Base-by-base conservation (phyloP, 768 basidiomycete species). In the Kwoniella shandongensis region DNA sequence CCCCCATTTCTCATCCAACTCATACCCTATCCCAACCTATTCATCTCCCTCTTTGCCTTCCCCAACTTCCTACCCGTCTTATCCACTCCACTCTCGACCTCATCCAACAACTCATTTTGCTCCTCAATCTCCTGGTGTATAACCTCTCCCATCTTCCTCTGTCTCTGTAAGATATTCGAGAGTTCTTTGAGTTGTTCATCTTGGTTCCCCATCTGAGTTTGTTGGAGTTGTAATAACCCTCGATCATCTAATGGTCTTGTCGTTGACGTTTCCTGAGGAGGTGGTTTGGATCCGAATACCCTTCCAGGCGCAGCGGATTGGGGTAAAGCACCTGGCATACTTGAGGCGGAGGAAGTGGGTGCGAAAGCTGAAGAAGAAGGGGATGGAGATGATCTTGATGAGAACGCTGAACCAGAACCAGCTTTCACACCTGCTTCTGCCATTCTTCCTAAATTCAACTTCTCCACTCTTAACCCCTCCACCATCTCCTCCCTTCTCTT, bases 401-500 rank as follows among this genome's bases (percentile, higher is more conserved):
- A 11, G n/a, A n/a, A n/a, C 11, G 27, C 32, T 32, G 15, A 36
- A 6, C 69, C 44, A 42, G 69, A 39, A 80, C 80, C 25, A 76
- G 80, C 66, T 83, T 84, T 57, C 83, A 83, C 27, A 83, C 74
- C 86, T 44, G 88, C 84, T 30, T 88, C 87, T 39, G 91, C 86
- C 81, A 94, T 89, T 80, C 84, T 85, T 36, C 84, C 84, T 56
- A 96, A 80, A 79, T 87, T 89, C 79, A 88, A 88, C 79, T 89
- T 87, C 74, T 97, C 93, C 72, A 92, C 91, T 77, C 88, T 87
- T 65, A 97, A 79, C 57, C 87, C 81, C 52, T 86, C 88, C 48
- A 92, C 85, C 86, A 96, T 86, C 69, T 92, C 93, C 59, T 86
- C 86, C 61, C 94, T 81, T 54, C 94, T 80, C 77, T 88, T 86